Evolutionary conservation across 2,329 filamentous ascomycete species (phyloP), one percentile per base, ranked within the genome.

Genomic region (Lachnellula hyalina): DNA sequence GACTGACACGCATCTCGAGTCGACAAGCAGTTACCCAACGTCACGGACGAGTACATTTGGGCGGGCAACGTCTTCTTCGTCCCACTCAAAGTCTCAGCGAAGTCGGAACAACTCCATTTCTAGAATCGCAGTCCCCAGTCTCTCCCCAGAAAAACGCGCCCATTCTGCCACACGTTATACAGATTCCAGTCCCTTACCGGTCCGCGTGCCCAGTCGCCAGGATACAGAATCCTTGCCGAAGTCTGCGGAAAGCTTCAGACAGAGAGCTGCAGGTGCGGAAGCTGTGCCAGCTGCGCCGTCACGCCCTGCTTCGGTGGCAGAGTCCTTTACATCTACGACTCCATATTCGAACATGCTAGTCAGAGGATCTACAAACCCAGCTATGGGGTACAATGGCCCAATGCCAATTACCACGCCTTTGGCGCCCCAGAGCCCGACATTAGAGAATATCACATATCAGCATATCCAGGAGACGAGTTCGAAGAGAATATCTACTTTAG

Each of bases 401-500:
- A 47, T 58, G 11, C 41, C 56, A 2, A 51, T 63, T 55, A 52
- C 15, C 9, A 32, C 52, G 14, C 48, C 60, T 6, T 49, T 57
- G 38, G 60, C 60, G 41, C 66, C 67, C 21, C 55, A 56, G 9
- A 70, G 66, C 59, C 69, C 68, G 23, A 67, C 67, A 4, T 55
- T 70, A 17, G 68, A 71, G 51, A 65, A 63, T 12, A 69, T 71
- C 42, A 70, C 67, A 55, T 69, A 83, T 57, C 77, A 80, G 61
- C 83, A 86, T 63, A 81, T 99, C 58, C 89, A 93, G 55, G 93
- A 97, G 57, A 83, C 90, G 64, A 87, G 90, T 38, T 86, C 87
- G 55, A 99, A 99, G 76, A 83, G 94, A 63, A 96, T 99, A 75
- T 91, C 90, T 2, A 97, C 94, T 0, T 72, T 99, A 42, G 90